Evolutionary conservation across 441 rosid species (phyloP), one percentile per base, ranked within the genome.

Genomic region (Bruguiera hainesii): DNA sequence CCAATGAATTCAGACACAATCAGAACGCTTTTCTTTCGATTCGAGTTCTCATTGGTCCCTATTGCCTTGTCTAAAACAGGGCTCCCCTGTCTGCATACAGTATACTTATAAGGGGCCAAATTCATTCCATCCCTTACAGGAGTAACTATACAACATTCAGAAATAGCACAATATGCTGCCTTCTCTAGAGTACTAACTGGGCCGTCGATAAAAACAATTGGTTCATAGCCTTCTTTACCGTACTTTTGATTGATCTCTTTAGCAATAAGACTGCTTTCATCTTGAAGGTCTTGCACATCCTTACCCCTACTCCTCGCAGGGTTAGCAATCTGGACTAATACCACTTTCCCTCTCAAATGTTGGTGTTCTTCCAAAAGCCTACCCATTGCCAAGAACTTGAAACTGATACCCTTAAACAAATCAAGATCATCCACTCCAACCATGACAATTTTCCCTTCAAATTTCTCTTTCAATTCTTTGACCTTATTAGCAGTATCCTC

Each of bases 51-150:
- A n/a, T 79, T 67, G 56, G 72, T 56, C 56, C 85, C 88, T 63
- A 89, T 68, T 1, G 87, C 89, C 29, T 58, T 51, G 68, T 89
- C 89, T 56, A 85, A 63, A 65, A 66, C 83, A 76, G 88, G 74
- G 80, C 88, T 83, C 23, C 98, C 86, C 73, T 91, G 94, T 67
- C 96, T 76, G 52, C 86, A 83, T 55, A 81, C 90, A 0, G 92
- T 91, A 66, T 91, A 91, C 75, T 83, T 81, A 39, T 91, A 91
- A 49, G 97, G 87, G 66, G 86, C 87, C 82, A 91, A 69, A 78
- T 91, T 91, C 97, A 91, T 89, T 61, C 97, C 97, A 75, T 91
- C 97, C 67, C 97, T 84, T 18, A 91, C 85, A 57, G 92, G 86
- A 75, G 81, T 91, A 73, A 89, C 97, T 66, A 89, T 84, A 71